phyloP scores from a whole-genome alignment of 2,329 filamentous ascomycete genomes.

The Dactylellina drechsleri region DNA sequence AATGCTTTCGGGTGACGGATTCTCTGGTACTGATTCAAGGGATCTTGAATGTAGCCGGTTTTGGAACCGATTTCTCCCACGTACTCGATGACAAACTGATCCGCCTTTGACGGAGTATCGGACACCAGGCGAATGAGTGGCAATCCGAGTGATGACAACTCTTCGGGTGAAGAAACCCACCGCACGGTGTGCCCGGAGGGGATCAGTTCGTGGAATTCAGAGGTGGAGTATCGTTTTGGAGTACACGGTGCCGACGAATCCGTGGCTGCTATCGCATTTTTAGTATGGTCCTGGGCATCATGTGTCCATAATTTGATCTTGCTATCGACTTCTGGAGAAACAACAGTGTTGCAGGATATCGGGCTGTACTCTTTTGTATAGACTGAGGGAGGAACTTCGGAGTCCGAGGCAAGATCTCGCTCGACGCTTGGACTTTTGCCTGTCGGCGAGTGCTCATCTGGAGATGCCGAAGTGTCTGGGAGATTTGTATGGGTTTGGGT shows the following conservation, averaged over 20 bases:
- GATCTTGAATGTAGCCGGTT: conserved; percentile 65
- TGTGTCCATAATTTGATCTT: conserved; percentile 50
- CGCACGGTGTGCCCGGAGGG: conserved; percentile 47
- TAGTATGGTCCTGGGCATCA: conserved; percentile 29
- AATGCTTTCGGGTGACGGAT: conserved; percentile 71
- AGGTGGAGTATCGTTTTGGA: conserved; percentile 39
- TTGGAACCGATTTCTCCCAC: conserved; percentile 69
- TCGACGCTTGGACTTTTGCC: conserved; percentile 54
- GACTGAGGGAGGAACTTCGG: conserved; percentile 46
- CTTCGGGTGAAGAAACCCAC: conserved; percentile 47
- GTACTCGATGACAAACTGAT: conserved; percentile 63
- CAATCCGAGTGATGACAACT: conserved; percentile 37
- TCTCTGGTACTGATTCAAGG: conserved; percentile 65
- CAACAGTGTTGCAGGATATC: conserved; percentile 48
- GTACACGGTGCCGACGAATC: conserved; percentile 38
- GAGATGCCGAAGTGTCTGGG: conserved; percentile 47
- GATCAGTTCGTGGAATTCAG: conserved; percentile 47
- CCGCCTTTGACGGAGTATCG: conserved; percentile 46
- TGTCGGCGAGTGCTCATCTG: conserved; percentile 49
- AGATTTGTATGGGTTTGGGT: conserved; percentile 36
- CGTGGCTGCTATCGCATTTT: conserved; percentile 27
- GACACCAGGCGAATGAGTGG: conserved; percentile 46
- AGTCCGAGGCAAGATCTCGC: conserved; percentile 47
- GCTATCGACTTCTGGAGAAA: conserved; percentile 49
- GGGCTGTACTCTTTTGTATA: conserved; percentile 54